These are phyloP conservation scores for Microstegium vimineum DNA, from an alignment of 176 grass and related monocot species.

Conservation along the genomic window DNA sequence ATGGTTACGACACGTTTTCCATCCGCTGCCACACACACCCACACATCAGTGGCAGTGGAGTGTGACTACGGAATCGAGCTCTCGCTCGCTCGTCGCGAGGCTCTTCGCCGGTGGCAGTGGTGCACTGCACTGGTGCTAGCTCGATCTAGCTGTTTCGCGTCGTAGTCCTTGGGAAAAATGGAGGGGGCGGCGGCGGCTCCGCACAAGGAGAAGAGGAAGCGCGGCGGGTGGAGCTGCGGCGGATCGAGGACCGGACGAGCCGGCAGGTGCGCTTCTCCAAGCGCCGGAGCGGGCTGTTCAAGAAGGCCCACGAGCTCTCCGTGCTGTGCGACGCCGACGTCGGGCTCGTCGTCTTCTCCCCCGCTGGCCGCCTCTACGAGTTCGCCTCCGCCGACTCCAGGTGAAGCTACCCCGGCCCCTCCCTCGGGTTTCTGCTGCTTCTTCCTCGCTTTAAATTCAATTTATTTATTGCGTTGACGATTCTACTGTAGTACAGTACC, in stretches of 20 bases:
- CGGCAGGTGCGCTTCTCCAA: conserved; percentile 62
- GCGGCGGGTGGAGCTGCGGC: conserved; percentile 23
- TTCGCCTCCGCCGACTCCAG: conserved; percentile 9
- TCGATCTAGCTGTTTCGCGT: too few species aligned
- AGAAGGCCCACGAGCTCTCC: conserved; percentile 61
- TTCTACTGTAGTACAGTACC: too few species aligned
- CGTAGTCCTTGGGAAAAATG: not conserved
- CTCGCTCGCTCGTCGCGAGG: too few species aligned
- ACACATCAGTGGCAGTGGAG: too few species aligned
- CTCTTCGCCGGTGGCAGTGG: not conserved
- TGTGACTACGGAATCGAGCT: not conserved
- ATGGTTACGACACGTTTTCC: not conserved
- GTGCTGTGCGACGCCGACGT: conserved; percentile 57
- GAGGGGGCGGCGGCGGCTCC: not conserved
- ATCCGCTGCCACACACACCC: not conserved
- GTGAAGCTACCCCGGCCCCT: not conserved
- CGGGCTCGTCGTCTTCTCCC: conserved; percentile 58
- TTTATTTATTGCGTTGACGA: too few species aligned
- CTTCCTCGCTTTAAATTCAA: too few species aligned
- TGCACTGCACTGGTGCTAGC: too few species aligned
- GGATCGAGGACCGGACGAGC: conserved; percentile 37
- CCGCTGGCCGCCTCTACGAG: conserved; percentile 35
- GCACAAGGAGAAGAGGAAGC: not conserved
- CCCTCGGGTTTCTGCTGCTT: too few species aligned
- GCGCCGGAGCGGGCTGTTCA: conserved; percentile 48